Percentiles rank a stretch among this genome's conserved stretches.
These are phyloP conservation scores for Astrothelium subdiscretum DNA, from an alignment of 495 filamentous ascomycete species.

Conservation along the genomic window DNA sequence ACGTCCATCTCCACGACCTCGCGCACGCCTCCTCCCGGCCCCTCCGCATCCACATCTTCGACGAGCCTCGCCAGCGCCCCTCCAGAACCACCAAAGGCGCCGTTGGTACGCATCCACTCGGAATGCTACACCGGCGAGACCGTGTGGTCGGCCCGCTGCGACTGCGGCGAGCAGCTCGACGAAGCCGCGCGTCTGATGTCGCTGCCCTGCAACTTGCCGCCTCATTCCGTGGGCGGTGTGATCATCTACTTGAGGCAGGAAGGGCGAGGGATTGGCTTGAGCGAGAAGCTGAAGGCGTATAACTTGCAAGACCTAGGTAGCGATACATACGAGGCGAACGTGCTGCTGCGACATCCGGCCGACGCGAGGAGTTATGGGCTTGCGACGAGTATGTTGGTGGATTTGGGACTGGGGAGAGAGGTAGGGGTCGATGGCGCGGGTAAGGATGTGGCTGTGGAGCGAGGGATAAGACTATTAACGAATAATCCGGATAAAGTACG, in stretches of 20 bases:
- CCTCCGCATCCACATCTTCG: slow-evolving; percentile 1
- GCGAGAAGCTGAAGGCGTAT: slow-evolving; percentile 95
- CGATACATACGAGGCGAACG: slow-evolving; percentile 92
- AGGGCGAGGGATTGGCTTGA: slow-evolving; percentile 86
- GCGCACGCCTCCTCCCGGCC: not conserved
- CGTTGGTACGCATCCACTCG: slow-evolving; percentile 88
- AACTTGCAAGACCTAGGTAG: slow-evolving; percentile 92
- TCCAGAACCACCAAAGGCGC: slow-evolving; percentile 29
- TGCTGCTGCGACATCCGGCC: slow-evolving; percentile 82
- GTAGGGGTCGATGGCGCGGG: no score
- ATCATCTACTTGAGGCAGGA: slow-evolving; percentile 95
- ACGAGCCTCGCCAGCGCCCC: not conserved
- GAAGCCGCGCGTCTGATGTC: slow-evolving; percentile 94
- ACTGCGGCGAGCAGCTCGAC: slow-evolving; percentile 95
- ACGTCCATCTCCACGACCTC: not conserved
- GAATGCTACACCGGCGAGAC: slow-evolving; percentile 99
- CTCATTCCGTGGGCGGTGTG: slow-evolving; percentile 59
- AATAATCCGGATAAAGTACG: slow-evolving; percentile 97
- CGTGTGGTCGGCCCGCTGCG: slow-evolving; percentile 92
- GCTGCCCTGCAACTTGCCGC: slow-evolving; percentile 35
- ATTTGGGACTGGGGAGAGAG: slow-evolving; percentile 59
- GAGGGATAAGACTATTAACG: slow-evolving; percentile 75
- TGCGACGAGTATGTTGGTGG: slow-evolving; percentile 84
- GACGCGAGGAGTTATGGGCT: slow-evolving; percentile 90
- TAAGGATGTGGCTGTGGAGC: slow-evolving; percentile 49